Evolutionary conservation across 352 stramenopile genomes (phyloP).

Genomic region (Phytophthora kernoviae): DNA sequence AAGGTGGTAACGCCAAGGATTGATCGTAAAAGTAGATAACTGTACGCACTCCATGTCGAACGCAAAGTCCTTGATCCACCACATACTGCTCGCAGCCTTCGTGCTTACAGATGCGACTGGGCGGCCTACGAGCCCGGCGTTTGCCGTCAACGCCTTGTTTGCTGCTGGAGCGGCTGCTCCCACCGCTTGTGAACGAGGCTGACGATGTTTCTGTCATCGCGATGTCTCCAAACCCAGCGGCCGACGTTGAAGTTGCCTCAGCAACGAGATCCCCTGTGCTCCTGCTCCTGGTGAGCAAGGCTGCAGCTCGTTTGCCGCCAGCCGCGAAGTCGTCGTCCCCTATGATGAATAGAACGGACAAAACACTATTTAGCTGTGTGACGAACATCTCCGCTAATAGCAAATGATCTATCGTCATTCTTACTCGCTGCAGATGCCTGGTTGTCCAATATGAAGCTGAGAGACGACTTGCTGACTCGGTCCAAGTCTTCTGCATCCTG

Average conservation of each 20-base stretch:
- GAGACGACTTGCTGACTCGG: slow-evolving; percentile 59
- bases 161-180: slow-evolving; percentile 9
- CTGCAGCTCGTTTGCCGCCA: slow-evolving; percentile 19
- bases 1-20: background rate
- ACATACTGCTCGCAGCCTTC: slow-evolving; percentile 82
- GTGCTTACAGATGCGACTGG: slow-evolving; percentile 74
- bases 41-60: slow-evolving; percentile 68
- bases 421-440: slow-evolving; percentile 14
- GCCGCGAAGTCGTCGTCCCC: slow-evolving; percentile 21
- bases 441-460: slow-evolving; percentile 79
- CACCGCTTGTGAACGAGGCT: slow-evolving; percentile 1
- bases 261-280: slow-evolving; percentile 40
- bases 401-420: background rate
- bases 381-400: slow-evolving; percentile 4
- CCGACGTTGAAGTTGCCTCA: background rate
- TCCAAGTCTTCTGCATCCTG: slow-evolving; percentile 17
- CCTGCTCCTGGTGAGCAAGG: slow-evolving; percentile 31
- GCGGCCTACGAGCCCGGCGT: slow-evolving; percentile 52
- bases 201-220: background rate
- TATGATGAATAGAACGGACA: slow-evolving; percentile 12
- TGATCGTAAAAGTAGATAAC: slow-evolving; percentile 9
- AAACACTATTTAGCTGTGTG: slow-evolving; percentile 4
- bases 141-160: slow-evolving; percentile 50
- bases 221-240: background rate
- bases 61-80: slow-evolving; percentile 76